Percentiles rank a stretch among this genome's conserved stretches.
phyloP scores from a whole-genome alignment of 2,329 filamentous ascomycete genomes.

The Cladosporium halotolerans region DNA sequence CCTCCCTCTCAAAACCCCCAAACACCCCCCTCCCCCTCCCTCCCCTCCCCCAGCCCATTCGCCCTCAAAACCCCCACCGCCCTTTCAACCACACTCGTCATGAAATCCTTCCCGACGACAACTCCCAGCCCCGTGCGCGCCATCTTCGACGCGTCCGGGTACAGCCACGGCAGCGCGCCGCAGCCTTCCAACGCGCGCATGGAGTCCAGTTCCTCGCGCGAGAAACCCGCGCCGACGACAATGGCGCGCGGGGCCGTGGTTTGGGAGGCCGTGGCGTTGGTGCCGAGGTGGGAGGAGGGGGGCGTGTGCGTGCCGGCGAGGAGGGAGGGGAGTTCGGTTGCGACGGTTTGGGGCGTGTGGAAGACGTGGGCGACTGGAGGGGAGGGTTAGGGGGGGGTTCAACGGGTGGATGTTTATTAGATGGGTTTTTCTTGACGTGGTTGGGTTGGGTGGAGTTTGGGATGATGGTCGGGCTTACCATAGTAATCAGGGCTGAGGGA shows the following conservation, averaged over 20 bases:
- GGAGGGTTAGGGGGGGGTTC: not conserved
- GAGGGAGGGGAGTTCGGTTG: constrained; percentile 18
- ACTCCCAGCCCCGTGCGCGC: constrained; percentile 12
- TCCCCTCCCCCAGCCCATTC: constrained; percentile 16
- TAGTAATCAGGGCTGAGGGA: constrained; percentile 19
- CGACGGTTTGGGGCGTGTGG: constrained; percentile 15
- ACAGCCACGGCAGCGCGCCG: constrained; percentile 17
- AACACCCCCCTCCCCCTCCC: constrained; percentile 9
- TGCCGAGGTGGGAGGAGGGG: constrained; percentile 18
- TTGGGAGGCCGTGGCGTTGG: constrained; percentile 14
- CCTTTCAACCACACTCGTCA: constrained; percentile 14
- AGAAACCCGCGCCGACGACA: constrained; percentile 22
- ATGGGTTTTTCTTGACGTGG: not conserved
- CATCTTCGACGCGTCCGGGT: constrained; percentile 16
- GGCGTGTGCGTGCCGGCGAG: constrained; percentile 15
- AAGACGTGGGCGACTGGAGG: constrained; percentile 21
- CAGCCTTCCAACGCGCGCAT: constrained; percentile 16
- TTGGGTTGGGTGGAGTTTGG: not conserved
- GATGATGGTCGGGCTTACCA: constrained; percentile 6
- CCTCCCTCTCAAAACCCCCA: constrained; percentile 3
- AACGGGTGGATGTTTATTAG: not conserved
- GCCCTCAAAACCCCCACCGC: constrained; percentile 13
- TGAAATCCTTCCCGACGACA: constrained; percentile 14
- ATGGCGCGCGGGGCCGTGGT: constrained; percentile 18
- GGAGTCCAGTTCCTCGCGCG: constrained; percentile 16